Conservation (phyloP, 768 basidiomycete species). For the Serendipita sp. region DNA sequence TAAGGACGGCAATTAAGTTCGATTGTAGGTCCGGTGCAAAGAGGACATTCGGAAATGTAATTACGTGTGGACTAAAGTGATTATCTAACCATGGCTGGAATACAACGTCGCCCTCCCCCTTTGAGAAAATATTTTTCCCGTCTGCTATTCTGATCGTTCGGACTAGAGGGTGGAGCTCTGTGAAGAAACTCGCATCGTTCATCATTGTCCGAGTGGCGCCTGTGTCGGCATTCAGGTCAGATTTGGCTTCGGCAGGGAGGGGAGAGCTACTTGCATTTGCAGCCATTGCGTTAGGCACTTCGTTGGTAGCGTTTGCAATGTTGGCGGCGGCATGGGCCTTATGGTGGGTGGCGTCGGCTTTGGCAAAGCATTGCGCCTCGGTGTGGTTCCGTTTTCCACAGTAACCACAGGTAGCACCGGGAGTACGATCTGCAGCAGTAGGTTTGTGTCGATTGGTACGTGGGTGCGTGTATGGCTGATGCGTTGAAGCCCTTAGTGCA, state of each 20-base stretch:
- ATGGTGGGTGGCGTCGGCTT: not conserved
- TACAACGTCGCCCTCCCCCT: not conserved
- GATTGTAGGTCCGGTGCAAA: constrained; percentile 2
- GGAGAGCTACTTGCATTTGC: constrained; percentile 1
- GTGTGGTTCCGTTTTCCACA: not conserved
- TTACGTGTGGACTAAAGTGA: not conserved
- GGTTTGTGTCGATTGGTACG: no score
- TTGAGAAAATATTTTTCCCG: not conserved
- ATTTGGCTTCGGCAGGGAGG: not conserved
- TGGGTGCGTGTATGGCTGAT: not conserved
- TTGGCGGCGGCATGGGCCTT: not conserved
- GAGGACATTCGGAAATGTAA: constrained; percentile 7
- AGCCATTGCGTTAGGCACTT: not conserved
- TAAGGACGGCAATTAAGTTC: constrained; percentile 7
- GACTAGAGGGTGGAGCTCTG: not conserved
- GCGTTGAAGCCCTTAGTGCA: not conserved
- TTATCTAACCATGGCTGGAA: constrained; percentile 1
- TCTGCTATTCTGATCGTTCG: not conserved
- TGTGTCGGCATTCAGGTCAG: constrained; percentile 3
- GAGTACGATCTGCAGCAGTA: not conserved
- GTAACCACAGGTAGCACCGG: not conserved
- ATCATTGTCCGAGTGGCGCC: constrained; percentile 2
- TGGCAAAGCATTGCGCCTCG: not conserved
- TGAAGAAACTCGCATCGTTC: not conserved
- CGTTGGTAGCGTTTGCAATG: not conserved